A percentile compares a stretch with the other conserved stretches of the same genome.
These are phyloP conservation scores for Phytophthora boehmeriae DNA, from an alignment of 352 stramenopile genomes.

Conservation along the genomic window DNA sequence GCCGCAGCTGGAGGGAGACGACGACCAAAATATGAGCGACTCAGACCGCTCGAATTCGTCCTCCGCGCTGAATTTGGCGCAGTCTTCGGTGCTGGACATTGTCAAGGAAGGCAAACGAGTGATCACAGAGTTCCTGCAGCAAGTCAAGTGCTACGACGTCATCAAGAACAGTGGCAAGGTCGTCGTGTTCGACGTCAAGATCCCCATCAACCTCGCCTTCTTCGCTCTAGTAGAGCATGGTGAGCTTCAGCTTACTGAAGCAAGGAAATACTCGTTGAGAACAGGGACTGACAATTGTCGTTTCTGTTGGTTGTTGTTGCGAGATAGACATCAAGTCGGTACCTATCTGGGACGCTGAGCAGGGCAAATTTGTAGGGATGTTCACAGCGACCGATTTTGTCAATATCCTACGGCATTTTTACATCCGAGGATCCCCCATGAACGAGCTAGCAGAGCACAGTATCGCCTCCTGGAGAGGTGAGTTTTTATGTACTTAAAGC, in stretches of 20 bases:
- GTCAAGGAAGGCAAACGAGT: constrained; percentile 78
- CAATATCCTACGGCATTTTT: constrained; percentile 96
- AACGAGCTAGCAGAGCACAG: constrained; percentile 87
- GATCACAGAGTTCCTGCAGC: constrained; percentile 90
- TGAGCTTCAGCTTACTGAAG: constrained; percentile 36
- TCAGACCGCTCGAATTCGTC: constrained; percentile 18
- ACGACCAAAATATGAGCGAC: constrained; percentile 43
- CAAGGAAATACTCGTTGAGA: background rate
- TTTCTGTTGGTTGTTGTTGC: constrained; percentile 14
- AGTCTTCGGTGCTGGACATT: constrained; percentile 61
- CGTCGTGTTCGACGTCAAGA: constrained; percentile 98
- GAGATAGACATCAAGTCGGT: constrained; percentile 96
- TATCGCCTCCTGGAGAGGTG: constrained; percentile 86
- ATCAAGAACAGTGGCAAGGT: constrained; percentile 96
- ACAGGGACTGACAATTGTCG: background rate
- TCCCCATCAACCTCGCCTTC: constrained; percentile 98
- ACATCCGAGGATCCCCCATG: constrained; percentile 91
- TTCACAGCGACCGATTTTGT: constrained; percentile 99
- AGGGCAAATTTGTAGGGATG: constrained; percentile 96
- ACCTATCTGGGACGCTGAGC: constrained; percentile 95
- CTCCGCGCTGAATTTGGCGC: constrained; percentile 51
- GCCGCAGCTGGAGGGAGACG: constrained; percentile 33
- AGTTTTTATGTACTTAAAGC: background rate
- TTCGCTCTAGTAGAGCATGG: constrained; percentile 99
- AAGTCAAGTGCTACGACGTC: constrained; percentile 95